These are phyloP conservation scores for Ceratobasidium sp. DNA, from an alignment of 1,284 basidiomycete genomes.

Conservation along the genomic window DNA sequence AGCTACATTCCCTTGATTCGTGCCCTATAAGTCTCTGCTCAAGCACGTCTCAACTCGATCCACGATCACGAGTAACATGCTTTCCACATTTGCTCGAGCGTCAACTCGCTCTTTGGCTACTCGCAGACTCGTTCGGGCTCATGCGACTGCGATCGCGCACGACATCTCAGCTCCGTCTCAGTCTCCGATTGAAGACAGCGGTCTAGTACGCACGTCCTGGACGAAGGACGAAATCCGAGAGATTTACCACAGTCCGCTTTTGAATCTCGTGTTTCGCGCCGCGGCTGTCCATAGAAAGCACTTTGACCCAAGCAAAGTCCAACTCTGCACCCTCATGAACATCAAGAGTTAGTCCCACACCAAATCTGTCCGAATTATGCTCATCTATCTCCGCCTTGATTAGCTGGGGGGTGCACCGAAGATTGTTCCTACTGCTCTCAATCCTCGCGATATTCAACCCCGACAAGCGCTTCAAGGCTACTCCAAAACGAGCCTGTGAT, in stretches of 20 bases:
- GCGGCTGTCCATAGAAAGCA: conserved; percentile 83
- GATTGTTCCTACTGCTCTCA: conserved; percentile 99
- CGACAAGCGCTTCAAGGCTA: conserved; percentile 86
- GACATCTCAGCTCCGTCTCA: not conserved
- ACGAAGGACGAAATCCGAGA: conserved; percentile 72
- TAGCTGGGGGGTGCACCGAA: conserved; percentile 93
- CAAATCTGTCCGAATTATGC: not conserved
- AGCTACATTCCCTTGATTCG: conserved; percentile 23
- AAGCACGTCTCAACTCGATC: not conserved
- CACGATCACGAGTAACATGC: conserved; percentile 9
- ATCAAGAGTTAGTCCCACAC: conserved; percentile 84
- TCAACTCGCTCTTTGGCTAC: conserved; percentile 4
- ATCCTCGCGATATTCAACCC: conserved; percentile 88
- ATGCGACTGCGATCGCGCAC: conserved; percentile 23
- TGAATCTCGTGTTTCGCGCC: conserved; percentile 86
- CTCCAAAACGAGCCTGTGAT: conserved; percentile 94
- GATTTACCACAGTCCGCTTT: conserved; percentile 79
- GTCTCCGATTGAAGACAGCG: not conserved
- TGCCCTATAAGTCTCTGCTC: not conserved
- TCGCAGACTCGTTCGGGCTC: not conserved
- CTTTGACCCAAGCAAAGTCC: conserved; percentile 89
- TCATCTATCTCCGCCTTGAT: conserved; percentile 1
- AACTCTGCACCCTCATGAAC: conserved; percentile 98
- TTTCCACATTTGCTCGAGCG: conserved; percentile 12
- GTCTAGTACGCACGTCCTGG: conserved; percentile 53